Evolutionary conservation across 768 basidiomycete species (phyloP), one percentile per base, ranked within the genome.

Genomic region (Coprinellus aureogranulatus): DNA sequence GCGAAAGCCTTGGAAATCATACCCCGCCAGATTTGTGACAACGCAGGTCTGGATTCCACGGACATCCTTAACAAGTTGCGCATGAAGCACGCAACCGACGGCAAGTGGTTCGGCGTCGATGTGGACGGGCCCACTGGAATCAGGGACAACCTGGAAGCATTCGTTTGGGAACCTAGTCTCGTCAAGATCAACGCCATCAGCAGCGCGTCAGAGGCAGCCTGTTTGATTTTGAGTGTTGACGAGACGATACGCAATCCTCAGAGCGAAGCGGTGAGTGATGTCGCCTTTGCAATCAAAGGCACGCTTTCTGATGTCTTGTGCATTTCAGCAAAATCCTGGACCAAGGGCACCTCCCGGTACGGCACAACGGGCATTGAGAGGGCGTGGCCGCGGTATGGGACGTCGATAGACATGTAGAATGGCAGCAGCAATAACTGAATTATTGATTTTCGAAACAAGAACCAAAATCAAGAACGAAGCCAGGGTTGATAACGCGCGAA

Each of bases 1-100:
- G 97, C 97, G 54, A 96, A 96, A 70, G 94, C 97, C 0, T 83
- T 99, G 37, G 97, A 99, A 75, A 87, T 97, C 62, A 98, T 99
- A 68, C 97, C 97, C 27, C 87, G 97, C 28, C 96, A 98, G 71
- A 98, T 99, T 58, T 98, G 92, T 70, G 96, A 98, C 72, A 99
- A 99, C 67, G 97, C 97, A 9, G 97, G 97, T 22, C 76, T 98
- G 28, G 97, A 99, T 73, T 94, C 97, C 2, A 98, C 95, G 4
- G 97, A 98, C 68, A 86, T 98, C 55, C 77, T 99, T 45, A 98
- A 98, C 77, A 97, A 97, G 71, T 84, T 99, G 54, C 88, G 97
- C 53, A 98, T 97, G 93, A 87, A 89, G 64, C 95, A 98, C 68
- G 93, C 94, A 0, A 83, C 83, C 56, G 92, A 91, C 16, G 89